Percentiles rank a stretch among this genome's conserved stretches.
Conservation (phyloP, 2,329 filamentous ascomycete genomes). For the Cordyceps fumosorosea region DNA sequence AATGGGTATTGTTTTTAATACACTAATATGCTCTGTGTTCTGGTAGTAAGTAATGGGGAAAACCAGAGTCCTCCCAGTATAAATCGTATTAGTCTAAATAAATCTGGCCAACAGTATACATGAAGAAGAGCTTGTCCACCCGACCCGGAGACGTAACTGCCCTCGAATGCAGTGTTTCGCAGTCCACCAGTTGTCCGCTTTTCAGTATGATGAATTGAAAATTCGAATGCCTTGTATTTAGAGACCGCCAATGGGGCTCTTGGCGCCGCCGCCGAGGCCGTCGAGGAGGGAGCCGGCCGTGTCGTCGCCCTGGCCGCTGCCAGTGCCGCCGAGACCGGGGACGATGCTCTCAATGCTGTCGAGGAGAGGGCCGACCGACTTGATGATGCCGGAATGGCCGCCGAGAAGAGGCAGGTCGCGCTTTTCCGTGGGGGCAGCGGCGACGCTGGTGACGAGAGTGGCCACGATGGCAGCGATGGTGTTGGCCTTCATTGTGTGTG, state of each 20-base stretch:
- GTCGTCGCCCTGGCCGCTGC: not conserved
- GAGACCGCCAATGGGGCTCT: not conserved
- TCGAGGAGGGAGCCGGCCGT: not conserved
- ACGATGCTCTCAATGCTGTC: slow-evolving; percentile 7
- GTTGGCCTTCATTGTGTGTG: slow-evolving; percentile 4
- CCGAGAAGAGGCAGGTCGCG: slow-evolving; percentile 10
- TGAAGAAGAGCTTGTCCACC: not conserved
- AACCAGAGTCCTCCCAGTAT: not conserved
- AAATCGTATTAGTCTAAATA: not conserved
- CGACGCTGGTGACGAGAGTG: not conserved
- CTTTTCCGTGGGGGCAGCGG: slow-evolving; percentile 6
- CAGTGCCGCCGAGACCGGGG: not conserved
- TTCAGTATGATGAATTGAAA: not conserved
- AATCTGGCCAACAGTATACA: not conserved
- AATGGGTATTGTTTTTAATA: no score
- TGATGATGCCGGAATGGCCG: slow-evolving; percentile 2
- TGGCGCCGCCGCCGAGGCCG: not conserved
- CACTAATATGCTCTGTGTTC: no score
- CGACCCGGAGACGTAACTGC: not conserved
- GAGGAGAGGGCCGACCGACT: not conserved
- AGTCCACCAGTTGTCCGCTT: not conserved
- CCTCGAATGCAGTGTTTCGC: no score
- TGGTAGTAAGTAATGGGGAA: not conserved
- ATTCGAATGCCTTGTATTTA: not conserved
- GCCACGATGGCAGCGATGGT: slow-evolving; percentile 2